Evolutionary conservation across 2,329 filamentous ascomycete genomes (phyloP).

Genomic region (Colletotrichum ledebouriae): DNA sequence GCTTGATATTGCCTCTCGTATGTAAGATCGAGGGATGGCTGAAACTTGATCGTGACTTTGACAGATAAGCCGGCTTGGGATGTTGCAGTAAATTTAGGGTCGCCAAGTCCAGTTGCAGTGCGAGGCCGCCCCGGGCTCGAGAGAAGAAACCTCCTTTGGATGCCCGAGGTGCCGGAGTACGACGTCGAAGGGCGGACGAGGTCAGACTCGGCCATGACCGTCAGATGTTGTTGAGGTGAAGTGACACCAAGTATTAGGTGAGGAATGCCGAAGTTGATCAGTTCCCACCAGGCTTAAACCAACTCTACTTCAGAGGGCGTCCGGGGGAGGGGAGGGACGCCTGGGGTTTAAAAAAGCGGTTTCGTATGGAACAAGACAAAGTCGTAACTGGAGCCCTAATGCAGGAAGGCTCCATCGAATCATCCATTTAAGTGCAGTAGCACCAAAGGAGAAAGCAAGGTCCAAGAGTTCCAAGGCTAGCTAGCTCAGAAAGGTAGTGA

Average conservation of each 20-base stretch:
- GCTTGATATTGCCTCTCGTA: conserved; percentile 62
- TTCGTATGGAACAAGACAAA: conserved; percentile 31
- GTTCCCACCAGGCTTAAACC: conserved; percentile 40
- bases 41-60: conserved; percentile 61
- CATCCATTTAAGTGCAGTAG: conserved; percentile 28
- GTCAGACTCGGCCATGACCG: conserved; percentile 39
- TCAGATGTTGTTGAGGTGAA: conserved; percentile 24
- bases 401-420: conserved; percentile 38
- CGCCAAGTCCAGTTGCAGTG: conserved; percentile 34
- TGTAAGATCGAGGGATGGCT: conserved; percentile 57
- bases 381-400: conserved; percentile 40
- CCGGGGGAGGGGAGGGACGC: conserved; percentile 37
- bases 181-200: conserved; percentile 40
- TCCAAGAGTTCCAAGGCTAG: conserved; percentile 16
- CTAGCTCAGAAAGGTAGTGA: background rate
- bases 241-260: conserved; percentile 26
- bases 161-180: conserved; percentile 36
- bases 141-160: conserved; percentile 39
- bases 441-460: conserved; percentile 20
- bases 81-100: conserved; percentile 22
- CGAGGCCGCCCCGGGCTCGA: conserved; percentile 41
- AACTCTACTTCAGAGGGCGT: conserved; percentile 27
- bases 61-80: conserved; percentile 52
- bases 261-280: conserved; percentile 20
- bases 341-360: conserved; percentile 35